Percentiles rank a stretch among this genome's conserved stretches.
Evolutionary conservation across 2,329 filamentous ascomycete genomes (phyloP).

Genomic region (Curvularia verruculosa): DNA sequence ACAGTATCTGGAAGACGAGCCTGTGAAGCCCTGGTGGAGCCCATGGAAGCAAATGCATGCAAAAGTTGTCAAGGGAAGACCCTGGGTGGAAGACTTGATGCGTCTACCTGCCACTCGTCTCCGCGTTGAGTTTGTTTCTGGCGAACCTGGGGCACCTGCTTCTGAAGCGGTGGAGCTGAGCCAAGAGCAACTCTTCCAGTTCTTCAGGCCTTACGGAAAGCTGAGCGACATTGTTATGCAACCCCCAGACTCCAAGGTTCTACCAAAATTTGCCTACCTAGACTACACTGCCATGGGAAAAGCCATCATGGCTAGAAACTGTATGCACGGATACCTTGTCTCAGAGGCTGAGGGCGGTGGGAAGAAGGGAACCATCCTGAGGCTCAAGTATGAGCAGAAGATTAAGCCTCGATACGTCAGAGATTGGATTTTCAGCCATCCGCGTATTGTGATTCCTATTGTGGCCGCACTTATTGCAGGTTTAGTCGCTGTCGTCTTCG

Average conservation of each 20-base stretch:
- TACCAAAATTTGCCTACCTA: constrained; percentile 79
- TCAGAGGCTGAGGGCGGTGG: constrained; percentile 72
- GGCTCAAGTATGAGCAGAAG: constrained; percentile 82
- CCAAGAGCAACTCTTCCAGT: constrained; percentile 82
- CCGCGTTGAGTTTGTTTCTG: constrained; percentile 83
- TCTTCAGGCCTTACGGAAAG: constrained; percentile 91
- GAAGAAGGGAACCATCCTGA: constrained; percentile 74
- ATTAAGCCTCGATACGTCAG: constrained; percentile 79
- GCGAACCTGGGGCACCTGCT: constrained; percentile 72
- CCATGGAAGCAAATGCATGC: constrained; percentile 77
- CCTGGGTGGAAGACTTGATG: constrained; percentile 93
- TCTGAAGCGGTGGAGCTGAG: constrained; percentile 76
- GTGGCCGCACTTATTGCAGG: constrained; percentile 81
- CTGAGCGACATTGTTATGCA: constrained; percentile 84
- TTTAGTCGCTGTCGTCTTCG: constrained; percentile 82
- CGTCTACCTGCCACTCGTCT: constrained; percentile 77
- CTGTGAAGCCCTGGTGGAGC: constrained; percentile 88
- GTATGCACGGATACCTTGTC: constrained; percentile 83
- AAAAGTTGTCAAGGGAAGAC: constrained; percentile 78
- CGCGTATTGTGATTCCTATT: constrained; percentile 83
- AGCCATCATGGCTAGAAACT: constrained; percentile 89
- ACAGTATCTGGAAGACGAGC: constrained; percentile 69
- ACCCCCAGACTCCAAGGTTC: constrained; percentile 81
- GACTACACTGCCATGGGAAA: constrained; percentile 76
- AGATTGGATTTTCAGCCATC: constrained; percentile 87